Percentiles rank a stretch among this genome's conserved stretches.
These are phyloP conservation scores for Chalciporus sphaerocephalus DNA, from an alignment of 768 basidiomycete genomes.

Conservation along the genomic window DNA sequence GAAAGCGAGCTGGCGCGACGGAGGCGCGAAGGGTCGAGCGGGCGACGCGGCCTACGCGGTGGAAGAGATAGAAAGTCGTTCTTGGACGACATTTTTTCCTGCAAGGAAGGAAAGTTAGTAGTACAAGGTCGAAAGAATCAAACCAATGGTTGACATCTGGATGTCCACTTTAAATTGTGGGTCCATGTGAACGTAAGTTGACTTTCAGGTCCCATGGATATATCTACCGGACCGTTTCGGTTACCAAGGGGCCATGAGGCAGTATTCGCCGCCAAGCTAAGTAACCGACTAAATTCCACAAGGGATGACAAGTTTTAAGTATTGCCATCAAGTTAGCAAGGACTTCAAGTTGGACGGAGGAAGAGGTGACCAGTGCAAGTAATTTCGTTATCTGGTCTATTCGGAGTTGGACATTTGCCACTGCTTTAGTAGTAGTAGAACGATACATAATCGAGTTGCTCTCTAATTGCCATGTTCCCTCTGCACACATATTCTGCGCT, in stretches of 20 bases:
- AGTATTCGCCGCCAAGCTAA: no score
- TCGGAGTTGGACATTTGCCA: no score
- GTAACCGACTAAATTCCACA: neutral
- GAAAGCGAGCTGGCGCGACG: constrained; percentile 6
- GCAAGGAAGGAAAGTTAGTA: constrained; percentile 6
- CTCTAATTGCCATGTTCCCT: constrained; percentile 9
- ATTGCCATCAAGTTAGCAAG: no score
- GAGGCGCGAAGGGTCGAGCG: neutral
- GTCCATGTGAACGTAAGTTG: constrained; percentile 27
- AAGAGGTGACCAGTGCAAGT: no score
- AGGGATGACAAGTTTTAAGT: neutral
- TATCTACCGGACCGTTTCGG: constrained; percentile 17
- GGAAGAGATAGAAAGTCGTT: constrained; percentile 8
- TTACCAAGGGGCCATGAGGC: constrained; percentile 14
- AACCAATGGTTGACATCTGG: neutral
- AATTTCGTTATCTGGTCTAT: no score
- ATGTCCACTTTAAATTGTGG: constrained; percentile 9
- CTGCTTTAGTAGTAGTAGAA: no score
- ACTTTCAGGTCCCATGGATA: constrained; percentile 6
- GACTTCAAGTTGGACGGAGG: no score
- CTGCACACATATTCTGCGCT: constrained; percentile 3
- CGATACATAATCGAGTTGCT: no score
- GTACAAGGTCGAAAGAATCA: constrained; percentile 18
- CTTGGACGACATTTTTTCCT: constrained; percentile 16
- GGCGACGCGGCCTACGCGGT: constrained; percentile 4